Evolutionary conservation across 495 filamentous ascomycete species (phyloP).

Genomic region (Annulohypoxylon nitens): DNA sequence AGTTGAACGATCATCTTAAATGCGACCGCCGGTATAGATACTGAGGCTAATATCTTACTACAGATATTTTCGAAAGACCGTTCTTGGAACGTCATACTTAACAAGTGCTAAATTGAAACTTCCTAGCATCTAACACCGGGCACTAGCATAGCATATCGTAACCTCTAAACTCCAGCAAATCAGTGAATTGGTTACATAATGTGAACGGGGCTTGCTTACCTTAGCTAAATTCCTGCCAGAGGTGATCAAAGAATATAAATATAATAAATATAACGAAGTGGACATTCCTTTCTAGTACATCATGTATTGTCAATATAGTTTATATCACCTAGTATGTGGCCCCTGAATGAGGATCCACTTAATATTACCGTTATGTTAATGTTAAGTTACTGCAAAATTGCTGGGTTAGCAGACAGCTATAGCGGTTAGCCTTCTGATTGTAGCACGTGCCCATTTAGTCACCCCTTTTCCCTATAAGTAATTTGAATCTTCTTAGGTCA

Average conservation of each 20-base stretch:
- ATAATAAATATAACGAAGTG: too few relatives aligned
- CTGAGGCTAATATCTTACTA: slow-evolving; percentile 8
- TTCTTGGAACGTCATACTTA: slow-evolving; percentile 43
- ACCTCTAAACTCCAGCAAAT: neutral
- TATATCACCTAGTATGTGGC: too few relatives aligned
- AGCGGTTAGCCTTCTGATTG: too few relatives aligned
- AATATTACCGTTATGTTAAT: too few relatives aligned
- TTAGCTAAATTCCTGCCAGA: neutral
- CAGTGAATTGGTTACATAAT: neutral
- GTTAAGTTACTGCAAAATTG: too few relatives aligned
- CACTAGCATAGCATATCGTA: too few relatives aligned
- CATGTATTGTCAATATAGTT: too few relatives aligned
- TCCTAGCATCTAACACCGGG: neutral
- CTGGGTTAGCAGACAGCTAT: too few relatives aligned
- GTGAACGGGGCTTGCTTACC: neutral
- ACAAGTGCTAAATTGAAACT: slow-evolving; percentile 19
- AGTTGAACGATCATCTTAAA: neutral
- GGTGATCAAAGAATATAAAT: too few relatives aligned
- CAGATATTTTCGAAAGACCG: slow-evolving; percentile 40
- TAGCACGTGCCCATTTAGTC: neutral
- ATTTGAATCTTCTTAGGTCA: neutral
- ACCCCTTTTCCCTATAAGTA: neutral
- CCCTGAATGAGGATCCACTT: too few relatives aligned
- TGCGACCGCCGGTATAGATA: neutral
- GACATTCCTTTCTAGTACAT: too few relatives aligned